These are phyloP conservation scores for Globisporangium nodosum DNA, from an alignment of 352 stramenopile species.

Conservation along the genomic window DNA sequence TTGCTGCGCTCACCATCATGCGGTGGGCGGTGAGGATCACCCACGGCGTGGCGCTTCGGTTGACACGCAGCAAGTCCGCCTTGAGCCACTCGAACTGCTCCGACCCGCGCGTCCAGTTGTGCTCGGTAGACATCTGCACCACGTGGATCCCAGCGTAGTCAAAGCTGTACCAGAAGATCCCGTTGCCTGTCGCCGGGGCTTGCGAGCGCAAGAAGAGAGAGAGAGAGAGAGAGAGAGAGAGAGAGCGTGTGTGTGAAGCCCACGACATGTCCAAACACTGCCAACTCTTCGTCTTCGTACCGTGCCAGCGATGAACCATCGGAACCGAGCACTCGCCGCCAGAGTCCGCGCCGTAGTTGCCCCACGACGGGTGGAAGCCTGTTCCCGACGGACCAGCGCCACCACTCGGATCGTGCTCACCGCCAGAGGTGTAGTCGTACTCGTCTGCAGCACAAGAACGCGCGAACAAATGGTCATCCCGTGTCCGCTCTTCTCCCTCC, in stretches of 20 bases:
- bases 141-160: slow-evolving; percentile 85
- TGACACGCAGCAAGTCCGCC: slow-evolving; percentile 63
- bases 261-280: neutral
- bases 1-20: slow-evolving; percentile 53
- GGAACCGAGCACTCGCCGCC: slow-evolving; percentile 59
- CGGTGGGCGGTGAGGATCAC: slow-evolving; percentile 88
- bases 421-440: slow-evolving; percentile 58
- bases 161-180: slow-evolving; percentile 89
- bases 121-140: slow-evolving; percentile 88
- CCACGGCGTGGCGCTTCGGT: slow-evolving; percentile 86
- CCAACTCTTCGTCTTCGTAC: slow-evolving; percentile 15
- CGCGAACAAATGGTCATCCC: neutral
- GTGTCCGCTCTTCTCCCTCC: neutral
- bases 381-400: slow-evolving; percentile 29
- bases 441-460: slow-evolving; percentile 21
- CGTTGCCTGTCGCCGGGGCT: slow-evolving; percentile 59
- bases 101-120: slow-evolving; percentile 84
- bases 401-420: slow-evolving; percentile 50
- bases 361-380: slow-evolving; percentile 59
- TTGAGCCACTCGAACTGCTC: slow-evolving; percentile 86
- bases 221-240: neutral
- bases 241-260: neutral
- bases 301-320: slow-evolving; percentile 63
- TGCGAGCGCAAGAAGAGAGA: neutral
- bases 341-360: slow-evolving; percentile 62